These are phyloP conservation scores for Tulasnella sp. DNA, from an alignment of 768 basidiomycete species.

Conservation along the genomic window DNA sequence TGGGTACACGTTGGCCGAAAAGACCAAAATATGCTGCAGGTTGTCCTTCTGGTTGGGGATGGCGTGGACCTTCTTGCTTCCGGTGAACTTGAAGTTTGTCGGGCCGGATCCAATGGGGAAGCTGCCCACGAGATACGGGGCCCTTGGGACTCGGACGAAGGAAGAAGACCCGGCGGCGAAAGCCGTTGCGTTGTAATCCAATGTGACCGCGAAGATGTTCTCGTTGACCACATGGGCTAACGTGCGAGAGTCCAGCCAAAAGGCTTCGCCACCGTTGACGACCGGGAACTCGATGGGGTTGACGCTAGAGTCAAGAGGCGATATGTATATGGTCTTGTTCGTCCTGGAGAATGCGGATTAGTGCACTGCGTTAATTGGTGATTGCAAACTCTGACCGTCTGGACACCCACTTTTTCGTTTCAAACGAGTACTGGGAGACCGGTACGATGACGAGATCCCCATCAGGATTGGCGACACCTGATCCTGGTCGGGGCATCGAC, in stretches of 20 bases:
- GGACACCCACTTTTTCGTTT: conserved; percentile 67
- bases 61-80: conserved; percentile 39
- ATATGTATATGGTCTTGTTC: conserved; percentile 66
- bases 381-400: not conserved
- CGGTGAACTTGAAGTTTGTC: conserved; percentile 70
- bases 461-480: conserved; percentile 64
- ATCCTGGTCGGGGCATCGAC: conserved; percentile 66
- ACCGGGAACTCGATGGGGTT: conserved; percentile 57
- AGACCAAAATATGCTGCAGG: conserved; percentile 58
- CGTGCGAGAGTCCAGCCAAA: conserved; percentile 77
- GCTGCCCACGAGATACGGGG: conserved; percentile 51
- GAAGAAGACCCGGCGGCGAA: conserved; percentile 47
- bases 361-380: conserved; percentile 5
- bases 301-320: conserved; percentile 57
- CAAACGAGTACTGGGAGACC: conserved; percentile 68
- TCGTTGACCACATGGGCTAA: conserved; percentile 66
- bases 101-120: conserved; percentile 29
- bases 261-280: conserved; percentile 71
- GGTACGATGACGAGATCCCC: conserved; percentile 72
- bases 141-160: conserved; percentile 63
- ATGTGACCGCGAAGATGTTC: conserved; percentile 62
- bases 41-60: conserved; percentile 13
- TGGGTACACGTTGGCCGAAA: conserved; percentile 75
- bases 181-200: conserved; percentile 49
- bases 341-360: conserved; percentile 53